Evolutionary conservation across 1,284 basidiomycete species (phyloP), one percentile per base, ranked within the genome.

Genomic region (Moesziomyces aphidis): DNA sequence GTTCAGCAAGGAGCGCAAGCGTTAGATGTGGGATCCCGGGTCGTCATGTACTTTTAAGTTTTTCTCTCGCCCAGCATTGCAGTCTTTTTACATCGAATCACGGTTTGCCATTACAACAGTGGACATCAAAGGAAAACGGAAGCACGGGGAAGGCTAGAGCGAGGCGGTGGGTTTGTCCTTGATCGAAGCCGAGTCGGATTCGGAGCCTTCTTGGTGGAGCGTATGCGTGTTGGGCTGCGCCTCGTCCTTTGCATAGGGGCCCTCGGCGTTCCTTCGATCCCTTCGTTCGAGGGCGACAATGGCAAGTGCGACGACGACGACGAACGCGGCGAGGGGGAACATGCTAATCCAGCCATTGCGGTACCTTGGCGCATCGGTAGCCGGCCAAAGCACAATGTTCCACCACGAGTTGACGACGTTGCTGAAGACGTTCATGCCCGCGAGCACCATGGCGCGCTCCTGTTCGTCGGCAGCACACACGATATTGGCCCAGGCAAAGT

Each of bases 401-500:
- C 78, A 83, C 82, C 82, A 82, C 23, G 67, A 55, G 23, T 77
- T 79, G 43, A 79, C 63, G 1, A 77, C 56, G 60, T 75, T 79
- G 50, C 43, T 49, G 15, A 55, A 56, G 10, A 81, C 60, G 50
- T 81, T 79, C 77, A 78, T 78, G 2, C 60, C 65, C 10, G 67
- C 71, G 34, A 82, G 61, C 11, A 81, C 75, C 44, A 81, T 61
- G 0, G 73, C 67, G 6, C 82, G 50, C 36, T 80, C 79, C 60
- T 83, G 79, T n/a, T 81, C 78, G 66, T 84, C 82, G 15, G 59
- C 47, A 1, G 53, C 48, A 34, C 58, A 67, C 1, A 76, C 57
- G n/a, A 79, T 75, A 66, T 83, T 84, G 21, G 80, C 80, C 82
- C 82, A 84, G 11, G 77, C 70, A 55, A 84, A 84, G 64, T 84